These are phyloP conservation scores for Drechslerella dactyloides DNA, from an alignment of 2,329 filamentous ascomycete genomes.

Conservation along the genomic window DNA sequence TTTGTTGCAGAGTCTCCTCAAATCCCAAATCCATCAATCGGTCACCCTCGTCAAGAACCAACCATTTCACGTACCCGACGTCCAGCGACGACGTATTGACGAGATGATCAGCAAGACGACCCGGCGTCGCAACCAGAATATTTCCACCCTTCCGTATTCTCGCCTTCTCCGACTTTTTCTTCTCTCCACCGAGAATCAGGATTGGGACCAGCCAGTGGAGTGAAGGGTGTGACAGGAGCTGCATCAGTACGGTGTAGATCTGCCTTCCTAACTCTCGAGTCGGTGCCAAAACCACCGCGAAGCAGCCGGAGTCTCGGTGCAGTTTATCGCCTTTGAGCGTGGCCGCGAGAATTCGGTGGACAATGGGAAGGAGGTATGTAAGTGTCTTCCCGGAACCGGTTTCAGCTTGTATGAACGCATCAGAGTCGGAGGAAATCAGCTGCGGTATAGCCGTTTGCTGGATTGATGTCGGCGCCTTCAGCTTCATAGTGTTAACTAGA, in stretches of 20 bases:
- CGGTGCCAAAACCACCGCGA: slow-evolving; percentile 90
- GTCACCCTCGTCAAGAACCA: slow-evolving; percentile 94
- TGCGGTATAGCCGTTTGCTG: slow-evolving; percentile 87
- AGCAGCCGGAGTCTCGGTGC: slow-evolving; percentile 84
- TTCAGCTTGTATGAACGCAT: slow-evolving; percentile 95
- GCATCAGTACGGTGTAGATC: slow-evolving; percentile 76
- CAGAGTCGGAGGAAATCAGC: slow-evolving; percentile 77
- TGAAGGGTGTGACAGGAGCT: slow-evolving; percentile 64
- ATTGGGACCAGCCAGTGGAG: slow-evolving; percentile 93
- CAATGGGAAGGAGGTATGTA: slow-evolving; percentile 90
- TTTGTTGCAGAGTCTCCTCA: slow-evolving; percentile 87
- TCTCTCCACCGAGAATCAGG: slow-evolving; percentile 76
- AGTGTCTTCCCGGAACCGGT: slow-evolving; percentile 97
- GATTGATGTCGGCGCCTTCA: slow-evolving; percentile 92
- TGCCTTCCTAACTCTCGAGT: slow-evolving; percentile 95
- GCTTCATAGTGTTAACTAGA: slow-evolving; percentile 79
- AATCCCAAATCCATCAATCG: slow-evolving; percentile 98
- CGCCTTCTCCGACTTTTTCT: slow-evolving; percentile 66
- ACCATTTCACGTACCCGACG: slow-evolving; percentile 86
- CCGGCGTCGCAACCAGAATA: slow-evolving; percentile 92
- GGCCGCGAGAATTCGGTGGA: slow-evolving; percentile 76
- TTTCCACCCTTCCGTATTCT: slow-evolving; percentile 91
- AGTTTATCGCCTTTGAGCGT: slow-evolving; percentile 62
- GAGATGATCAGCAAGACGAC: slow-evolving; percentile 86
- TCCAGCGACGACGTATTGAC: slow-evolving; percentile 89